These are phyloP conservation scores for Aspergillus indologenus DNA, from an alignment of 495 filamentous ascomycete genomes.

Conservation along the genomic window DNA sequence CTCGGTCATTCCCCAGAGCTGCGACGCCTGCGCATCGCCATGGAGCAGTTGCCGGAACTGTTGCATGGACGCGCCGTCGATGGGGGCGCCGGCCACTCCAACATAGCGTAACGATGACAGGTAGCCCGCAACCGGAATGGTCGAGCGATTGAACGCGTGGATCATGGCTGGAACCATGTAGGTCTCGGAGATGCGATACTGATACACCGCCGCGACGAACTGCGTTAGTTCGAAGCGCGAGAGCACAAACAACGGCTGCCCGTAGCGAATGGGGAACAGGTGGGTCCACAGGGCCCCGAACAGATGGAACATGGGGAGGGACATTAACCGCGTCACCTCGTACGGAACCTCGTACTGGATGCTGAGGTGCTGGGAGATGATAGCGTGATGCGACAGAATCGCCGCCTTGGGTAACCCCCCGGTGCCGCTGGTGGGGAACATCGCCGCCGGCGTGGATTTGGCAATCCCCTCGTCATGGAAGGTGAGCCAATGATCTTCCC, in stretches of 20 bases:
- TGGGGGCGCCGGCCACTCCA: conserved; percentile 26
- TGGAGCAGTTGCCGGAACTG: conserved; percentile 21
- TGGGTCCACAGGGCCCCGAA: conserved; percentile 54
- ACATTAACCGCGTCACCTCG: conserved; percentile 49
- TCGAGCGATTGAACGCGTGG: conserved; percentile 46
- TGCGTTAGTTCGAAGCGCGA: conserved; percentile 55
- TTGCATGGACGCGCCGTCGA: conserved; percentile 25
- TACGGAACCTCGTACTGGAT: conserved; percentile 49
- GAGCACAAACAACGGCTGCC: conserved; percentile 56
- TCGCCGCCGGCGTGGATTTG: conserved; percentile 48
- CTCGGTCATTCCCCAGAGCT: conserved; percentile 43
- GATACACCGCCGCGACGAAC: conserved; percentile 53
- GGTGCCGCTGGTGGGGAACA: conserved; percentile 56
- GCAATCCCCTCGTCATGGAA: conserved; percentile 46
- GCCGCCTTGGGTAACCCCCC: conserved; percentile 60
- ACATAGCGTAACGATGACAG: conserved; percentile 47
- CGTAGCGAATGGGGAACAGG: conserved; percentile 53
- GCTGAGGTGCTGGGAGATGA: conserved; percentile 51
- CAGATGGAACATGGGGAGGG: conserved; percentile 65
- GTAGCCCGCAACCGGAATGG: conserved; percentile 41
- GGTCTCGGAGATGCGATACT: conserved; percentile 58
- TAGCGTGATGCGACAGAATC: conserved; percentile 49
- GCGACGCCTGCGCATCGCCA: conserved; percentile 17
- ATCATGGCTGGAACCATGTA: conserved; percentile 62
- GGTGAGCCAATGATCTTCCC: conserved; percentile 51